Evolutionary conservation across 2,329 filamentous ascomycete genomes (phyloP), one percentile per base, ranked within the genome.

Genomic region (Metarhizium robertsii): DNA sequence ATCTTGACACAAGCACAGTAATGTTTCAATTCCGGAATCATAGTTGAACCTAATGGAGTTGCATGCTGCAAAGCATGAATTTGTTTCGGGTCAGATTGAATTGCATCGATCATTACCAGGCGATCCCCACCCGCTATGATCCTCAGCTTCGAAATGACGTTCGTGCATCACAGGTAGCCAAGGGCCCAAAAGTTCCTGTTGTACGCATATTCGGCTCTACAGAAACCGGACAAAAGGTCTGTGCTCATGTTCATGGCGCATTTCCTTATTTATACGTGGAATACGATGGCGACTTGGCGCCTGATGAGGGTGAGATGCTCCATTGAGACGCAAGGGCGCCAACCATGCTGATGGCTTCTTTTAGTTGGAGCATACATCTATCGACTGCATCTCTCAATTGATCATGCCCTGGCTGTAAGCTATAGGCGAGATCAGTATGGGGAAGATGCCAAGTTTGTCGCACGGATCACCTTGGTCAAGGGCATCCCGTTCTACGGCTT

Each of bases 401-500:
- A 99, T 62, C 88, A 91, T 74, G 94, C 92, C 0, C 76, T 99
- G 50, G 88, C 90, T 20, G 79, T 92, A 48, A 92, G 88, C 68
- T 96, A 94, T 69, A 84, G 90, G 54, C 84, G 86, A 52, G 88
- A 92, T 71, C 78, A 83, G 34, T 81, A 87, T 66, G 81, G 81
- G 53, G 86, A 84, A 58, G 80, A 81, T 46, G 77, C 80, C 16
- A 78, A 71, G 65, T 96, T 88, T 67, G 91, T 97, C 42, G 92
- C 91, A 30, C 87, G 95, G 61, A 91, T 99, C 66, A 92, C 88
- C 6, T 76, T 96, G 5, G 87, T 95, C 60, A 97, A 99, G 69
- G 94, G 91, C 3, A 79, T 95, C 20, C 94, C 95, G 0, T 99
- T 96, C 73, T 99, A 95, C 67, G 95, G 94, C 18, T 97, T 94